These are phyloP conservation scores for Nevesoporus exiguus DNA, from an alignment of 768 basidiomycete species.

Conservation along the genomic window DNA sequence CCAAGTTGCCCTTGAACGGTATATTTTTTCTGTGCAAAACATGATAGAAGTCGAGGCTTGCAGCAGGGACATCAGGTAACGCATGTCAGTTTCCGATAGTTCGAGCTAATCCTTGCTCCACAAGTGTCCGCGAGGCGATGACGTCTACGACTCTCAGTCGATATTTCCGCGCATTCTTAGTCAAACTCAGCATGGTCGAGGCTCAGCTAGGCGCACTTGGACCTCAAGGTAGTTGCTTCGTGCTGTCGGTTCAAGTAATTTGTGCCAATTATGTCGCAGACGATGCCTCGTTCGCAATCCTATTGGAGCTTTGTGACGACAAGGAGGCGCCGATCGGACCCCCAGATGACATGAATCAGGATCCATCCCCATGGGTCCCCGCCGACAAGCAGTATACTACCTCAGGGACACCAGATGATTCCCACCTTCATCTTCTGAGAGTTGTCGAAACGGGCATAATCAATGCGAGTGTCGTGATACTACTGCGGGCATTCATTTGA, in stretches of 20 bases:
- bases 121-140: slow-evolving; percentile 71
- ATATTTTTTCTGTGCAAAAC: slow-evolving; percentile 81
- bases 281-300: slow-evolving; percentile 74
- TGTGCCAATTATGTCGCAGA: slow-evolving; percentile 36
- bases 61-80: slow-evolving; percentile 67
- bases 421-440: slow-evolving; percentile 71
- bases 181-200: slow-evolving; percentile 78
- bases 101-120: slow-evolving; percentile 1
- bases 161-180: slow-evolving; percentile 78
- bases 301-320: slow-evolving; percentile 77
- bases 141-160: slow-evolving; percentile 58
- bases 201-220: slow-evolving; percentile 61
- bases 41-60: slow-evolving; percentile 71
- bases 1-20: slow-evolving; percentile 82
- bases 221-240: slow-evolving; percentile 42
- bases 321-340: slow-evolving; percentile 48
- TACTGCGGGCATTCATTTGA: not conserved
- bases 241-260: not conserved
- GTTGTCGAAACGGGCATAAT: slow-evolving; percentile 83
- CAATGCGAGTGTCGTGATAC: slow-evolving; percentile 46
- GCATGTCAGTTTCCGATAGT: not conserved
- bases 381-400: slow-evolving; percentile 70
- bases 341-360: slow-evolving; percentile 44
- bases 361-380: slow-evolving; percentile 79
- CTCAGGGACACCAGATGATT: slow-evolving; percentile 54